Base-by-base conservation (phyloP, 345 rosid genomes). In the Lumnitzera racemosa region DNA sequence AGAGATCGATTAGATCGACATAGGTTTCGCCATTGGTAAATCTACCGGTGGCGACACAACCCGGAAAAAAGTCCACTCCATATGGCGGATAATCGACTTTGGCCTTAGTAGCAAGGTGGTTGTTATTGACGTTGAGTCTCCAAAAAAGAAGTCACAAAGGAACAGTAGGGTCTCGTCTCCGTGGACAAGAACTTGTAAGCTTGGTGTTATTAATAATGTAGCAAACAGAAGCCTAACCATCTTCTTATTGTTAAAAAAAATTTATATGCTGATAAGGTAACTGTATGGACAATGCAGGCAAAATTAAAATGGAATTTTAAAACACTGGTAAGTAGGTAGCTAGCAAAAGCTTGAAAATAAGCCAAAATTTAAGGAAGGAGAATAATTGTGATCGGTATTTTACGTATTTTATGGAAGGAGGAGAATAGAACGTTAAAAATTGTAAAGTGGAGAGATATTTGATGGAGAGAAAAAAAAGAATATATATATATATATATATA, bases 101-200 rank as follows among this genome's bases (percentile, higher is more conserved):
- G 0, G 60, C 69, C 0, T 4, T 4, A 2, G 74, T 58, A 4
- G 9, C 0, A 15, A 70, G 68, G 6, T 23, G 0, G 63, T 62
- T 74, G 56, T 74, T 70, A 13, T 74, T 70, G 24, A 69, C 69
- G 46, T 53, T 66, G 23, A 70, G 58, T 74, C 78, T 7, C 74
- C 69, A 24, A 70, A 74, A 17, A 74, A 56, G 72, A 70, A 70
- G 20, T 62, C 51, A 55, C 79, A 67, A 67, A 12, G 72, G 79
- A 5, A 63, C 79, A 16, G 12, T 51, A 3, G 73, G 64, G 8
- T 15, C 51, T 47, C 61, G 8, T 15, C 51, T 47, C 61, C 61
- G 27, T 46, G n/a, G 24, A 12, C 13, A 24, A 13, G 52, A 54
- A 17, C 4, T 16, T 51, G 63, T 3, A 59, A 29, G 49, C 41